Base-by-base conservation (phyloP, 805 yeast species). In the Metschnikowia gruessii region DNA sequence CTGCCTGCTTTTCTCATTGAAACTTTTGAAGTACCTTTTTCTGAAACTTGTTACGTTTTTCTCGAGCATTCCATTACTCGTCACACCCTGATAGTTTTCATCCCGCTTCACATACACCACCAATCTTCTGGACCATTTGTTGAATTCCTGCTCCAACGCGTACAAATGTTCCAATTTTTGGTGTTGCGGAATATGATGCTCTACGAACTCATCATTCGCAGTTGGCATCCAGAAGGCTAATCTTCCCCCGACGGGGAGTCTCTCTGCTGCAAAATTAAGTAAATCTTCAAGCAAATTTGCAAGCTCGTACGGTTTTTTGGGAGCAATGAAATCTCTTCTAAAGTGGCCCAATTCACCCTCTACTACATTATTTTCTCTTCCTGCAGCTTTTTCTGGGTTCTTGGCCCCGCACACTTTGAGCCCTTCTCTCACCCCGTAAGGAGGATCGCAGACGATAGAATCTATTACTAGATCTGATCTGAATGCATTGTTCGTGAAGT, bases 201-300 rank as follows among this genome's bases (percentile, higher is more conserved):
- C 79, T 30, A 80, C 74, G 52, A 78, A 81, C 54, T 87, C 95
- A 58, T 87, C 95, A 61, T 91, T 90, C 1, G 97, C 95, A 1
- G 95, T 85, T 0, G 99, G 99, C 94, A 91, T 88, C 99, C 99
- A 94, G 64, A 90, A 91, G 22, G 94, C 87, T 30, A 94, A 72
- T 52, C 98, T 72, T 0, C 97, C 96, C 7, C 79, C 80, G 2
- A 81, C 66, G 0, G 86, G 87, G 44, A 94, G 72, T 56, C 91
- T 77, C 12, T 75, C 71, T 2, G 90, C 80, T 0, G 96, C 77
- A 70, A 85, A 94, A 17, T 73, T 64, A 34, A 94, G 69, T 31
- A 94, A 69, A 61, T 92, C 97, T 55, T 85, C 87, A 33, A 94
- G 69, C 53, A 94, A 69, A 37, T 80, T 70, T 53, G 87, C 88